Base-by-base conservation (phyloP, 73 alveolate species). In the Loxodes magnus region DNA sequence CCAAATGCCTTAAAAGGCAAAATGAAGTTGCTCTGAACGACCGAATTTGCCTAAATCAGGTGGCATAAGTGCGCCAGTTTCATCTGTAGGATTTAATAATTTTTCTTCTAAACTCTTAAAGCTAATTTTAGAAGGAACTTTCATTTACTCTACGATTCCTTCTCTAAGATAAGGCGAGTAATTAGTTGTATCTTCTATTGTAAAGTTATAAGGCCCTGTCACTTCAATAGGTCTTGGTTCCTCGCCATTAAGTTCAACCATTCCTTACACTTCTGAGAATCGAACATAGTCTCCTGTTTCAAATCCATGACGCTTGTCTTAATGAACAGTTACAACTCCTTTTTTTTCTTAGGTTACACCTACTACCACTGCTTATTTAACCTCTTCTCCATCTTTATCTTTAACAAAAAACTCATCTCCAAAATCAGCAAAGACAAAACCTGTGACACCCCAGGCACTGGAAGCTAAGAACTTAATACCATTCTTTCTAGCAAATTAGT, bases 211-310 rank as follows among this genome's bases (percentile, higher is more conserved):
- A 38, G 82, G 75, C 16, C 80, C 86, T 35, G 82, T 67, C 14
- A 77, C 95, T 68, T 77, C 80, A 51, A 92, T 80, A 52, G 71
- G 57, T 44, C 87, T 79, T 2, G 98, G 96, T 51, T 70, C 79
- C 35, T 80, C 73, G 55, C 73, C 88, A 77, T 95, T 95, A 62
- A 95, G 77, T 67, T 90, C 95, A 16, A 87, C 65, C 99, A 95
- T 95, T 36, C 99, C 99, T 43, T 85, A 87, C 4, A 95, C 98
- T 57, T 95, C 99, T 35, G 82, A 77, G 67, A 95, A 93, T 49
- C 75, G 72, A 34, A 95, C 96, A 55, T 65, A 76, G 55, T 91
- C 96, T 26, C 97, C 99, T 62, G 92, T 99, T 16, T 79, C 84
- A 60, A 79, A 77, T 24, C 79, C 81, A 56, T 86, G 96, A 66